phyloP scores from a whole-genome alignment of 2,329 filamentous ascomycete species.

The Volutella citrinella region DNA sequence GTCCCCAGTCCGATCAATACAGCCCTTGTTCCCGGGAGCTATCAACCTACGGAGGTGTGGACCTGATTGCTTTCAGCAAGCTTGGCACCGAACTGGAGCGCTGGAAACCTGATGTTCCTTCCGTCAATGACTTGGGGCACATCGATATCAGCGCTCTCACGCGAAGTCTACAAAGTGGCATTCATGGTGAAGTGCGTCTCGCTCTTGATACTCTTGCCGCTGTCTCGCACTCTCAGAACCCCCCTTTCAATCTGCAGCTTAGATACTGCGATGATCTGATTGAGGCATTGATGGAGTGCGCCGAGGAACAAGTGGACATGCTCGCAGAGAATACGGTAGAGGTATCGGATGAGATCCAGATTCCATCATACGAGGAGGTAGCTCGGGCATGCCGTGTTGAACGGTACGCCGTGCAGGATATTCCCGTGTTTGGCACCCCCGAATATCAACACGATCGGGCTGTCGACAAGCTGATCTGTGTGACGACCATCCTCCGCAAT shows the following conservation, averaged over 20 bases:
- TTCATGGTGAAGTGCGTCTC: constrained; percentile 84
- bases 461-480: constrained; percentile 82
- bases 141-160: constrained; percentile 90
- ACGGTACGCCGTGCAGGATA: constrained; percentile 66
- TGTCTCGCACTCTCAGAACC: constrained; percentile 59
- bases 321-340: constrained; percentile 83
- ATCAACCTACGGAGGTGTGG: constrained; percentile 68
- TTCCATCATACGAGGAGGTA: constrained; percentile 85
- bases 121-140: constrained; percentile 73
- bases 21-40: constrained; percentile 52
- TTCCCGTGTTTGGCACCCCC: constrained; percentile 69
- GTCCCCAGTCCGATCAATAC: constrained; percentile 50
- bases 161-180: constrained; percentile 84
- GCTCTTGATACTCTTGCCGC: constrained; percentile 80
- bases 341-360: constrained; percentile 79
- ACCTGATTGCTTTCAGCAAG: constrained; percentile 61
- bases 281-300: constrained; percentile 85
- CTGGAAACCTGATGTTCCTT: constrained; percentile 72
- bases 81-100: constrained; percentile 65
- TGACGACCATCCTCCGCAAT: constrained; percentile 90
- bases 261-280: constrained; percentile 82
- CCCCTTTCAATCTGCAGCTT: constrained; percentile 64
- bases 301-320: constrained; percentile 80
- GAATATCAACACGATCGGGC: constrained; percentile 83
- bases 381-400: constrained; percentile 75